These are phyloP conservation scores for Apiospora rasikravindrae DNA, from an alignment of 2,329 filamentous ascomycete genomes.

Conservation along the genomic window DNA sequence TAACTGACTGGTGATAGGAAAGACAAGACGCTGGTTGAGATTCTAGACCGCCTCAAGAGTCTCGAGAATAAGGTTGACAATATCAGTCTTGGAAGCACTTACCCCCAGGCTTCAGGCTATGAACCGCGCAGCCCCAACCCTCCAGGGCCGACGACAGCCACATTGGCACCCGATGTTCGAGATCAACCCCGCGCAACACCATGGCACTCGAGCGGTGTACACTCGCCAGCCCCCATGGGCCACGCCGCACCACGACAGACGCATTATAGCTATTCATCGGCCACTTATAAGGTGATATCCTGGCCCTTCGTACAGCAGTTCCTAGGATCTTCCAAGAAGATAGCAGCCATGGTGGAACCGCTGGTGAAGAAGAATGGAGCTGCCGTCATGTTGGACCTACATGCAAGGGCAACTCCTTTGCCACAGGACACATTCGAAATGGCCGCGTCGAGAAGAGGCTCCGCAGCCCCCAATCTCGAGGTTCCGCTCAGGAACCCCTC, in stretches of 20 bases:
- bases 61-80: constrained; percentile 63
- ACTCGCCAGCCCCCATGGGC: not conserved
- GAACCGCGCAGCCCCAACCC: constrained; percentile 7
- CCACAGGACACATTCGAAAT: constrained; percentile 28
- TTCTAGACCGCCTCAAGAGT: constrained; percentile 59
- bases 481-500: constrained; percentile 25
- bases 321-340: constrained; percentile 40
- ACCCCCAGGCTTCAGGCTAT: constrained; percentile 25
- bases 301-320: constrained; percentile 53
- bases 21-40: constrained; percentile 66
- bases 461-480: constrained; percentile 25
- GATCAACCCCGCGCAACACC: not conserved
- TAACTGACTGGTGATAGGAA: constrained; percentile 51
- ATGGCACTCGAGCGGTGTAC: not conserved
- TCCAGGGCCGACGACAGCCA: not conserved
- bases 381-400: constrained; percentile 39
- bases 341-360: constrained; percentile 37
- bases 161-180: constrained; percentile 5
- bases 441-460: constrained; percentile 24
- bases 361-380: constrained; percentile 44
- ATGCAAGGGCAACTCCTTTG: constrained; percentile 26
- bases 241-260: not conserved
- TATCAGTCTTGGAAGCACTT: constrained; percentile 38
- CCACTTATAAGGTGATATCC: constrained; percentile 56
- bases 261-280: constrained; percentile 42